Base-by-base conservation (phyloP, 2,329 filamentous ascomycete species). In the Exophiala viscosa region DNA sequence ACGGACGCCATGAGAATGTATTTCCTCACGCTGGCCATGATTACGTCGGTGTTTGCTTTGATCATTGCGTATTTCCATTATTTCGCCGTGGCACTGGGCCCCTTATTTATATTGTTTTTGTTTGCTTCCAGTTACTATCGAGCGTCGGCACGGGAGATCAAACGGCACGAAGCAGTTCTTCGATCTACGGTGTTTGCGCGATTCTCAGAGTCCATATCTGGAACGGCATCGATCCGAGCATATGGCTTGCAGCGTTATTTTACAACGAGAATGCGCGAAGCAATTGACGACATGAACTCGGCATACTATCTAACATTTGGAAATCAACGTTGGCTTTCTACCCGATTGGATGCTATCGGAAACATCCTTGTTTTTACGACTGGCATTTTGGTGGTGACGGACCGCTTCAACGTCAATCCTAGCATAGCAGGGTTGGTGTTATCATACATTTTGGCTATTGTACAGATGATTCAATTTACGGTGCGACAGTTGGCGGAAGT, bases 11-110 rank as follows among this genome's bases (percentile, higher is more conserved):
- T 96, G 71, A 84, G 92, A 60, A 95, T 96, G 84, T 96, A 92
- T 74, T 86, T 91, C 63, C 74, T 96, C 62, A 96, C 90, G 1
- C 72, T 95, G 62, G 85, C 82, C 35, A 89, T 87, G 80, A 90
- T 96, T 60, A 75, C 85, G 1, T 85, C 87, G 3, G 88, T 96
- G 33, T 95, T 96, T 66, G 83, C 85, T 38, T 78, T 97, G 60
- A 95, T 96, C 73, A 93, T 97, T 64, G 86, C 88, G n/a, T 96
- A 87, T 73, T 97, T 95, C 73, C 84, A 93, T 73, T 96, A 90
- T 71, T 96, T 95, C 64, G 82, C 80, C 28, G 80, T 87, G 51
- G 85, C 85, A 1, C 71, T 88, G 1, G 82, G 76, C 0, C 84
- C 85, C 0, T 76, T 97, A 1, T 82, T 88, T 57, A 54, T 90